These are phyloP conservation scores for Theileria orientalis DNA, from an alignment of 169 alveolate species.

Conservation along the genomic window DNA sequence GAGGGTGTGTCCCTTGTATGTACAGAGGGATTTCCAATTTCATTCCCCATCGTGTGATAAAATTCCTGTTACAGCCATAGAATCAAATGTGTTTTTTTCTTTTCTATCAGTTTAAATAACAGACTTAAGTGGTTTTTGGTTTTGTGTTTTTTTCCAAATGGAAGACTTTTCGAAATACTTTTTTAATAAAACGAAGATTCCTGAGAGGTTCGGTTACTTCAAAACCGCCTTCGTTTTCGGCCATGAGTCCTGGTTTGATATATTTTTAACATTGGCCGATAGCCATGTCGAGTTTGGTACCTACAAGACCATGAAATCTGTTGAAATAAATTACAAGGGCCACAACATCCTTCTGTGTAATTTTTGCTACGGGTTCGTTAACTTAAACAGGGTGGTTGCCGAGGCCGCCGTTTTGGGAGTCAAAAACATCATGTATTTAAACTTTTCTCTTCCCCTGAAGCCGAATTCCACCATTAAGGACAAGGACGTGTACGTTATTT, in stretches of 20 bases:
- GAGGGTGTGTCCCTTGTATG: too few species aligned
- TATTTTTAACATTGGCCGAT: not conserved
- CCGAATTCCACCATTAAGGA: conserved; percentile 16
- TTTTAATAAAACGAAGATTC: not conserved
- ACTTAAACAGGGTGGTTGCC: conserved; percentile 15
- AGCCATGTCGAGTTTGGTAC: conserved; percentile 34
- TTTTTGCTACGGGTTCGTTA: conserved; percentile 37
- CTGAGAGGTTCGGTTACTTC: conserved; percentile 25
- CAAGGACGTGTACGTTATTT: conserved; percentile 24
- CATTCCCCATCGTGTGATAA: too few species aligned
- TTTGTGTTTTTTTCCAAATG: not conserved
- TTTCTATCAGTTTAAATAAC: too few species aligned
- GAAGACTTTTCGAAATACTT: not conserved
- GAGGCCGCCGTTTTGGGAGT: conserved; percentile 38
- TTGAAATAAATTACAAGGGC: conserved; percentile 25
- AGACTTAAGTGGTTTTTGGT: too few species aligned
- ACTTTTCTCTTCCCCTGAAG: conserved; percentile 14
- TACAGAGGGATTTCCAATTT: too few species aligned
- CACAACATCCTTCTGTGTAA: conserved; percentile 24
- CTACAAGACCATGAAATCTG: conserved; percentile 39
- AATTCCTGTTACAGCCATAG: too few species aligned
- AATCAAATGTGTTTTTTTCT: too few species aligned
- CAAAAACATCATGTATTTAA: conserved; percentile 30
- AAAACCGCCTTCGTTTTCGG: conserved; percentile 49
- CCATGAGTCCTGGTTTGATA: conserved; percentile 24